Conservation (phyloP, 2,329 filamentous ascomycete genomes). For the Biscogniauxia sp. region DNA sequence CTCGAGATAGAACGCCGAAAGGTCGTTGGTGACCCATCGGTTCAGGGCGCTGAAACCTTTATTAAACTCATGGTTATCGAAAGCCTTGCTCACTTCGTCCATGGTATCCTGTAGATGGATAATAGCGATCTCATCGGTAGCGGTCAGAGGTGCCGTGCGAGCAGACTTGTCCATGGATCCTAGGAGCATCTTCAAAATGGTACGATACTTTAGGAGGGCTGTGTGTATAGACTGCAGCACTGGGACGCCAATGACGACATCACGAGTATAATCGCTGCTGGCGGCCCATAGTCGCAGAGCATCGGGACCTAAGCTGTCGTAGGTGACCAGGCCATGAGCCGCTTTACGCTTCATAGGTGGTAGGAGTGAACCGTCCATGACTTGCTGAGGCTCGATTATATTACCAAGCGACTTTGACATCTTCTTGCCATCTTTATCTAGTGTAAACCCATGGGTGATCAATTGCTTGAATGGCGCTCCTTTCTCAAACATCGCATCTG, state of each 20-base stretch:
- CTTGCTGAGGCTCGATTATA: constrained; percentile 73
- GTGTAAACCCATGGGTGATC: constrained; percentile 93
- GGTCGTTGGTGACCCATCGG: constrained; percentile 75
- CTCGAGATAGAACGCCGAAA: constrained; percentile 94
- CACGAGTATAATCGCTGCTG: constrained; percentile 85
- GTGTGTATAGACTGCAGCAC: constrained; percentile 76
- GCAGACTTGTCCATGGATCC: constrained; percentile 65
- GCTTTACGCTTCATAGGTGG: constrained; percentile 63
- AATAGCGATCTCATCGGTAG: constrained; percentile 72
- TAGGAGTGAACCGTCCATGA: constrained; percentile 80
- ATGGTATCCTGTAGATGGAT: constrained; percentile 69
- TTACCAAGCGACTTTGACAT: constrained; percentile 99
- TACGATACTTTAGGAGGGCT: constrained; percentile 80
- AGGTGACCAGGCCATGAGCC: constrained; percentile 39
- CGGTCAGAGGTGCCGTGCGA: constrained; percentile 50
- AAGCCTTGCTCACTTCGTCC: constrained; percentile 61
- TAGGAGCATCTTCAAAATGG: constrained; percentile 86
- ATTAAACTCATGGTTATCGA: constrained; percentile 76
- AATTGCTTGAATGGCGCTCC: constrained; percentile 77
- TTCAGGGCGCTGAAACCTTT: constrained; percentile 72
- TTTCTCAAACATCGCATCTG: constrained; percentile 33
- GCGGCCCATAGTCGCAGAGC: constrained; percentile 88
- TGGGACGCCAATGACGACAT: constrained; percentile 77
- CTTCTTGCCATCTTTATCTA: constrained; percentile 88
- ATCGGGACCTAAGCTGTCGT: constrained; percentile 79